Evolutionary conservation across 345 rosid genomes (phyloP), one percentile per base, ranked within the genome.

Genomic region (Sisymbrium irio): DNA sequence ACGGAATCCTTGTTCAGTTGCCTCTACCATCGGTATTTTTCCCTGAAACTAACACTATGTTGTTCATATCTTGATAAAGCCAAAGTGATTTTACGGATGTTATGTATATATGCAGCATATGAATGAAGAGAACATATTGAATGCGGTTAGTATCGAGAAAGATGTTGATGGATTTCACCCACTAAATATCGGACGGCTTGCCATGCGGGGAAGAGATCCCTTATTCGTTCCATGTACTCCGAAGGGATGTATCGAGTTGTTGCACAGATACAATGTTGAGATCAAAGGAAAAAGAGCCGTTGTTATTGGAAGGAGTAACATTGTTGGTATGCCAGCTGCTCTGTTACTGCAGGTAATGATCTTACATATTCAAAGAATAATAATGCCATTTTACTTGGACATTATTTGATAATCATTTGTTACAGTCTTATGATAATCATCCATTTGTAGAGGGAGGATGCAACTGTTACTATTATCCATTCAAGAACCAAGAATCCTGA

Each of bases 381-480:
- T 50, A 22, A 2, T 22, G 25, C 25, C 25, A 22, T 11, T 9
- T 53, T 27, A 0, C 30, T 19, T 5, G 3, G 36, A 27, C 58
- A 10, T 20, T 49, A 10, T 20, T 49, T 53, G 18, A 12, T 53
- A 25, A 53, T 27, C 27, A 13, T 0, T 51, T 25, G 57, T 51
- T n/a, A n/a, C n/a, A n/a, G n/a, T n/a, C n/a, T n/a, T n/a, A n/a
- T n/a, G n/a, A n/a, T n/a, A n/a, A n/a, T n/a, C n/a, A n/a, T n/a
- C n/a, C n/a, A n/a, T n/a, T n/a, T n/a, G n/a, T n/a, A 53, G 58
- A 53, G 58, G 10, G 58, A 53, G 36, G 58, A 53, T 53, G 58
- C 58, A 6, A 53, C 58, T 27, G 58, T 53, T 53, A 13, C 36
- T 1, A 27, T 53, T 0, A 27, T 53, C 35, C 58, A 53, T 27